These are phyloP conservation scores for Penicillium soppii DNA, from an alignment of 495 filamentous ascomycete genomes.

Conservation along the genomic window DNA sequence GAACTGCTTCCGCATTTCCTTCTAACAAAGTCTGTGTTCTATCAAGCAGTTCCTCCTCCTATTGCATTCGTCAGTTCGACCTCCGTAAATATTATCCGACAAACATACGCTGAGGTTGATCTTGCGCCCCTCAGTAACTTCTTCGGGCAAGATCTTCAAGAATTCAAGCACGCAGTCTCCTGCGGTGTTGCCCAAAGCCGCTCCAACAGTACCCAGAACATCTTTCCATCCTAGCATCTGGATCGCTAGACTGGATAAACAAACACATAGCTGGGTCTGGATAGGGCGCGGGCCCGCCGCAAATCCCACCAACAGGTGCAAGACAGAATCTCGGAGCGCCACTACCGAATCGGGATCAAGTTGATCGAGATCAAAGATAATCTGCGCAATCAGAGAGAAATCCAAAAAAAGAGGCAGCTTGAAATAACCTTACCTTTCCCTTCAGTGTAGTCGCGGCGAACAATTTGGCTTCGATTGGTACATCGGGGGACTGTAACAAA, in stretches of 20 bases:
- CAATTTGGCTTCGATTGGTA: slow-evolving; percentile 79
- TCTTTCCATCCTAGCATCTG: slow-evolving; percentile 97
- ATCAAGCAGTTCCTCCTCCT: slow-evolving; percentile 88
- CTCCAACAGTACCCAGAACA: slow-evolving; percentile 77
- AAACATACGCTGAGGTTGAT: slow-evolving; percentile 95
- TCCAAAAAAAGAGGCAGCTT: not conserved
- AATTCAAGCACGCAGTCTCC: slow-evolving; percentile 91
- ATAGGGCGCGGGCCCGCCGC: slow-evolving; percentile 85
- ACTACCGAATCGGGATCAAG: slow-evolving; percentile 72
- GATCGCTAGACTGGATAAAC: slow-evolving; percentile 87
- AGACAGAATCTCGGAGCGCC: slow-evolving; percentile 75
- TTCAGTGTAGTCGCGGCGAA: slow-evolving; percentile 97
- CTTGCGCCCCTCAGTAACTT: slow-evolving; percentile 98
- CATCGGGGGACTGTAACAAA: slow-evolving; percentile 72
- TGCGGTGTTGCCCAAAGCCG: slow-evolving; percentile 71
- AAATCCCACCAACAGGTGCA: slow-evolving; percentile 74
- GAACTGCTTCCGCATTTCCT: slow-evolving; percentile 84
- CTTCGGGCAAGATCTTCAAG: slow-evolving; percentile 92
- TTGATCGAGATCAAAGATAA: slow-evolving; percentile 82
- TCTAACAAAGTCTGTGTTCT: slow-evolving; percentile 86
- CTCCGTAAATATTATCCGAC: not conserved
- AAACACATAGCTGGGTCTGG: slow-evolving; percentile 91
- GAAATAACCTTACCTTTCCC: slow-evolving; percentile 73
- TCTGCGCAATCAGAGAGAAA: slow-evolving; percentile 49
- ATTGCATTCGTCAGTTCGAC: not conserved